Evolutionary conservation across 192 early-diverging fungal species (phyloP).

Genomic region (Umbelopsis isabellina): DNA sequence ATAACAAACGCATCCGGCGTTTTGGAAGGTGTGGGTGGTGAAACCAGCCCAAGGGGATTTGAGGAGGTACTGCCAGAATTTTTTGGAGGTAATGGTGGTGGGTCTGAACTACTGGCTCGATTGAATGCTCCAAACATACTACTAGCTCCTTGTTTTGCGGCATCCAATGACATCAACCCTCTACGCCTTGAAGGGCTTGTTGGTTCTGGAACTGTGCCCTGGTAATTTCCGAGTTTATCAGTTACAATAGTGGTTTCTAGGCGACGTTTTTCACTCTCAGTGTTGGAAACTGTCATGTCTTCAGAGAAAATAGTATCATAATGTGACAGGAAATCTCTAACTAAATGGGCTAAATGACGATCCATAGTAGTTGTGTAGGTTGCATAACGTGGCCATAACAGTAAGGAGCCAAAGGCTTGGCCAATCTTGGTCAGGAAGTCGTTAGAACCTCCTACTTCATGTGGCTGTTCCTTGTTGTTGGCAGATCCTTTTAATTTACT

Average conservation of each 20-base stretch:
- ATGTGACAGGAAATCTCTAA: conserved; percentile 50
- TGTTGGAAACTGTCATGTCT: conserved; percentile 17
- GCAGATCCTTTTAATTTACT: conserved; percentile 16
- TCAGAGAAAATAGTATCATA: conserved; percentile 47
- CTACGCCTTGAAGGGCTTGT: conserved; percentile 4
- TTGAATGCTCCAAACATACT: conserved; percentile 33
- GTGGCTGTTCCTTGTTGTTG: conserved; percentile 33
- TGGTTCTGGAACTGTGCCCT: neutral
- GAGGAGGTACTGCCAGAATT: neutral
- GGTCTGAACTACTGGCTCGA: neutral
- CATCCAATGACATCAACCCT: conserved; percentile 28
- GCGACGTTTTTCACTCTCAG: conserved; percentile 34
- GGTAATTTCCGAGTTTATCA: neutral
- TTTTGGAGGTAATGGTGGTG: neutral
- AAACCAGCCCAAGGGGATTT: conserved; percentile 19
- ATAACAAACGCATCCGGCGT: conserved; percentile 1
- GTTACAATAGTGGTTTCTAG: conserved; percentile 16
- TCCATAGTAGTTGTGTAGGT: conserved; percentile 47
- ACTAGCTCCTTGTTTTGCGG: conserved; percentile 20
- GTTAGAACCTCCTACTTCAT: conserved; percentile 14
- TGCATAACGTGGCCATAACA: conserved; percentile 48
- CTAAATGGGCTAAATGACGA: conserved; percentile 43
- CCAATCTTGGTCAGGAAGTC: conserved; percentile 37
- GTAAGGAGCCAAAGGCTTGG: conserved; percentile 52
- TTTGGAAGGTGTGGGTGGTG: conserved; percentile 31